Base-by-base conservation (phyloP, 208 protist genomes). In the Leishmania turanica region DNA sequence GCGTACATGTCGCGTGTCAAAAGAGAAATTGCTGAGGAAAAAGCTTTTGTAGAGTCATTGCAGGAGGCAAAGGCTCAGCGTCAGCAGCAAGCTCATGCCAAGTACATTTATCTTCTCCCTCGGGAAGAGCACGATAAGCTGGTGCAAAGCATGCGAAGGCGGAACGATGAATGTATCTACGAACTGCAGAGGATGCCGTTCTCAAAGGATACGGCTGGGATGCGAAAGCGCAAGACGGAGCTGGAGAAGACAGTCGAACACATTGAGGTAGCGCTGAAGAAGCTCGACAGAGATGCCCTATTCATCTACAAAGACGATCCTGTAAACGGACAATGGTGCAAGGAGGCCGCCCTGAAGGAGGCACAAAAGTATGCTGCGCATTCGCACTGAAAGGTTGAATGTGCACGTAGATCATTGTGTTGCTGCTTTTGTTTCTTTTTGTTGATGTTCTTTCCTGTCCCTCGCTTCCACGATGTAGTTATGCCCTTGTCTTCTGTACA, bases 271-370 rank as follows among this genome's bases (percentile, higher is more conserved):
- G 91, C 92, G 0, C 70, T 98, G 60, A 87, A 82, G 62, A 97
- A 97, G 82, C 77, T 98, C 24, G 89, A 97, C 42, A 93, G 90
- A 21, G 93, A 98, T 75, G 90, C 91, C 53, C 86, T 98, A 15
- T 96, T 96, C 78, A 82, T 98, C 56, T 98, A 98, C 87, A 91
- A 92, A 42, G 94, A 97, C 79, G 92, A 96, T 70, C 93, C 92
- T 37, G 90, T 91, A 15, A 90, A 88, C 79, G 91, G 86, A 19
- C 87, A 95, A 71, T 93, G 90, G 89, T 86, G 90, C 4, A 98
- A 96, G 68, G 90, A 89, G 74, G 89, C 90, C 17, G 95, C 95
- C 45, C 53, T 95, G 70, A 87, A 96, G 58, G 95, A 95, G 51
- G 93, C 95, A 31, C 88, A 87, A 56, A 84, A 80, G 64, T 93